Evolutionary conservation across 495 filamentous ascomycete genomes (phyloP).

Genomic region (Lasiosphaeriaceae sp.): DNA sequence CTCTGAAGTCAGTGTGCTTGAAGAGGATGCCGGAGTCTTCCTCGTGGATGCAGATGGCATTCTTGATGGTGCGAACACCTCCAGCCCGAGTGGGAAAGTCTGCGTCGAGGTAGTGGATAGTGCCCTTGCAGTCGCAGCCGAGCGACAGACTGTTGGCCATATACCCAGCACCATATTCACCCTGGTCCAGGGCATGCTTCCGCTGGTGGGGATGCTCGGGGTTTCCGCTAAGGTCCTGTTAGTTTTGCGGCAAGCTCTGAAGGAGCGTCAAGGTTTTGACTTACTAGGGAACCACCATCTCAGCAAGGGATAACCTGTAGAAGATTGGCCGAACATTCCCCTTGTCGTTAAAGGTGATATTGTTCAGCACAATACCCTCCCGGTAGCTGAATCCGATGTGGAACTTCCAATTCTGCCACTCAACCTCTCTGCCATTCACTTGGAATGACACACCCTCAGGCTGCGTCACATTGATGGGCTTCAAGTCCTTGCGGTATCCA

Average conservation of each 20-base stretch:
- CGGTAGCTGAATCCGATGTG: conserved; percentile 95
- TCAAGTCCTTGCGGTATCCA: conserved; percentile 75
- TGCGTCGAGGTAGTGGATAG: conserved; percentile 85
- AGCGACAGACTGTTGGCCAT: conserved; percentile 90
- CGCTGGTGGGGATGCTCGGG: conserved; percentile 89
- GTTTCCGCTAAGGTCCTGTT: conserved; percentile 53
- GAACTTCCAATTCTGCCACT: conserved; percentile 94
- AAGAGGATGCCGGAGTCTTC: conserved; percentile 91
- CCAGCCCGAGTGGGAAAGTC: conserved; percentile 82
- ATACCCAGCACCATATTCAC: conserved; percentile 91
- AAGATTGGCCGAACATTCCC: conserved; percentile 76
- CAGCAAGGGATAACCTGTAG: conserved; percentile 86
- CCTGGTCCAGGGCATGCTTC: conserved; percentile 92
- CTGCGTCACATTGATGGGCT: conserved; percentile 94
- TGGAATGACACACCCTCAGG: conserved; percentile 91
- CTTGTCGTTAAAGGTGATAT: conserved; percentile 88
- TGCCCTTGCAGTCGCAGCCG: conserved; percentile 93
- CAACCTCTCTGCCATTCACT: conserved; percentile 71
- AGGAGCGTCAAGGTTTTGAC: neutral
- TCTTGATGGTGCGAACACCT: conserved; percentile 75
- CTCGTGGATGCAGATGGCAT: conserved; percentile 96
- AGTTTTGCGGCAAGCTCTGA: neutral
- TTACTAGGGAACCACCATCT: conserved; percentile 92
- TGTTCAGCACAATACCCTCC: conserved; percentile 89
- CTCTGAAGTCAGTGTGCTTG: conserved; percentile 95